Conservation (phyloP, 495 filamentous ascomycete species). For the Xylaria telfairii region DNA sequence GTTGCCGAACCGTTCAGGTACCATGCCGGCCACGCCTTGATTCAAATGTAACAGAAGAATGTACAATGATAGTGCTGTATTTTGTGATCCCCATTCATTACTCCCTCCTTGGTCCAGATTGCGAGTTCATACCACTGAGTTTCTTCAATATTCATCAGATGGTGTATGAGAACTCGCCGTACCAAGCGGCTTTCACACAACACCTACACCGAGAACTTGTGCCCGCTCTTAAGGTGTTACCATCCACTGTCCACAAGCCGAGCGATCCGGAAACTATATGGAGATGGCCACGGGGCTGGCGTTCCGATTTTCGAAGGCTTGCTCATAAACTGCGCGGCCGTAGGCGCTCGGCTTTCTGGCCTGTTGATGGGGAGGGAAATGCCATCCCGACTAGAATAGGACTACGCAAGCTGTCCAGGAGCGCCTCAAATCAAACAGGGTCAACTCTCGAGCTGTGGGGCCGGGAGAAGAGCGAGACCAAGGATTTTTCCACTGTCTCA, state of each 20-base stretch:
- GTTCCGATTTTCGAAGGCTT: not conserved
- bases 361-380: conserved; percentile 24
- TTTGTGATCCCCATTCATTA: conserved; percentile 54
- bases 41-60: conserved; percentile 36
- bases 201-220: conserved; percentile 53
- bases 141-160: conserved; percentile 59
- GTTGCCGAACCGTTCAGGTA: conserved; percentile 44
- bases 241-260: not conserved
- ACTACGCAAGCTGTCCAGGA: conserved; percentile 51
- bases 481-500: not conserved
- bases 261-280: not conserved
- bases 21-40: conserved; percentile 43
- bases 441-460: conserved; percentile 44
- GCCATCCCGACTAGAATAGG: conserved; percentile 17
- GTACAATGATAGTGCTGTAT: conserved; percentile 49
- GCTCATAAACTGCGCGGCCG: not conserved
- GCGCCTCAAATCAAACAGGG: conserved; percentile 52
- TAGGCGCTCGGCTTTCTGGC: conserved; percentile 12
- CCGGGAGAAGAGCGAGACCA: conserved; percentile 10
- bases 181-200: conserved; percentile 51
- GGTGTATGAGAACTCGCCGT: conserved; percentile 49
- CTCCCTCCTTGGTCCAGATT: conserved; percentile 39
- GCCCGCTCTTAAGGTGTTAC: conserved; percentile 41
- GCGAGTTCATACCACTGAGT: conserved; percentile 52
- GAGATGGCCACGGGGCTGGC: not conserved